Evolutionary conservation across 2,329 filamentous ascomycete species (phyloP), one percentile per base, ranked within the genome.

Genomic region (Iodosphaeria phyllophila): DNA sequence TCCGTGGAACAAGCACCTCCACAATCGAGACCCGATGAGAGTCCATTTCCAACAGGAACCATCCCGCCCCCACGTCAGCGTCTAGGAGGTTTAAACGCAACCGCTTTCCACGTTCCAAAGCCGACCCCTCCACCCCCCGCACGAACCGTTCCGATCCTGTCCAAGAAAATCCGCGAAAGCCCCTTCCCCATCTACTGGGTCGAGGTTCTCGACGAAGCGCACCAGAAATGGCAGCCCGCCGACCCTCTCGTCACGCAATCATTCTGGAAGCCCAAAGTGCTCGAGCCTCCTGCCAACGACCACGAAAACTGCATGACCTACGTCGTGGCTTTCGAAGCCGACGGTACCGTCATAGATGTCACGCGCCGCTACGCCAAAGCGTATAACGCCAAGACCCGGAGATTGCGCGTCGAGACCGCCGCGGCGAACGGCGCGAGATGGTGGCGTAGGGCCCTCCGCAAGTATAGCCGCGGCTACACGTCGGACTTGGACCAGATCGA

Each of bases 101-200:
- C 64, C 5, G 58, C 55, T 6, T 68, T 62, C 36, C 42, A 57
- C 8, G 46, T 66, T 16, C 64, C 64, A 3, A 32, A 42, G 3
- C 40, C 54, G 25, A 47, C 45, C 8, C 46, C 50, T 13, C 43
- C 45, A 17, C 49, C 46, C 1, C 35, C 36, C 1, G 33, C 44
- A 2, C 40, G 41, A n/a, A 37, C 38, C 19, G 35, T 33, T 14
- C 46, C 43, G 39, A 49, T 42, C 13, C 39, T 35, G 25, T 51
- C 42, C 8, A 53, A 50, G 27, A 50, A 42, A 9, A 63, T 75
- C 8, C 61, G 60, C 13, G 79, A 86, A 40, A 84, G 82, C 0
- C 48, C 66, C 0, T 79, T 74, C 39, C 89, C 89, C 0, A 62
- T 95, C 3, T 95, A 83, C 43, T 98, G 89, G 89, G 74, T 93